These are phyloP conservation scores for Myriosclerotinia scirpicola DNA, from an alignment of 2,329 filamentous ascomycete genomes.

Conservation along the genomic window DNA sequence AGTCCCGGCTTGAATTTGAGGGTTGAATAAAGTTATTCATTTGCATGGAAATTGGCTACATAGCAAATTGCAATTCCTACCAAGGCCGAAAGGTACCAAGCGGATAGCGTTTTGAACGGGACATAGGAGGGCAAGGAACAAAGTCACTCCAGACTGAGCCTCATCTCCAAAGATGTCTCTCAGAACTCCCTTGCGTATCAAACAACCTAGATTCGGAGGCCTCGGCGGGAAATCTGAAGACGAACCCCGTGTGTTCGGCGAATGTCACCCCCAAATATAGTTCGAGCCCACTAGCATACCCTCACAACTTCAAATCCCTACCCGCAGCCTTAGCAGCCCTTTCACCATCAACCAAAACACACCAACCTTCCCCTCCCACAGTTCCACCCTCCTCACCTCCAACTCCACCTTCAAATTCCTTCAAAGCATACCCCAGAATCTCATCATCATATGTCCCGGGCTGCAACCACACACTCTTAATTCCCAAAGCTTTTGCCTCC, in stretches of 20 bases:
- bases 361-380: slow-evolving; percentile 74
- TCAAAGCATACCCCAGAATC: slow-evolving; percentile 67
- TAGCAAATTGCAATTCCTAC: not conserved
- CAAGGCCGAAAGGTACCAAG: not conserved
- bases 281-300: no score
- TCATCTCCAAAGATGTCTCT: not conserved
- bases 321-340: slow-evolving; percentile 57
- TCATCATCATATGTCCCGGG: slow-evolving; percentile 83
- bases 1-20: not conserved
- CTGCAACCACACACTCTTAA: slow-evolving; percentile 83
- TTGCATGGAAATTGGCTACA: not conserved
- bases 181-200: not conserved
- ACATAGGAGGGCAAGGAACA: not conserved
- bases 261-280: not conserved
- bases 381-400: slow-evolving; percentile 58
- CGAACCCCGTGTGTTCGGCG: no score
- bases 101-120: no score
- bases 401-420: slow-evolving; percentile 71
- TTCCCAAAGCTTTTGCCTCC: slow-evolving; percentile 72
- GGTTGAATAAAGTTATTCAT: slow-evolving; percentile 1
- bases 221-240: not conserved
- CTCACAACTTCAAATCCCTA: slow-evolving; percentile 40
- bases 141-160: not conserved
- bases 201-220: not conserved
- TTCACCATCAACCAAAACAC: slow-evolving; percentile 82